Evolutionary conservation across 2,329 filamentous ascomycete species (phyloP), one percentile per base, ranked within the genome.

Genomic region (Sclerotinia trifoliorum): DNA sequence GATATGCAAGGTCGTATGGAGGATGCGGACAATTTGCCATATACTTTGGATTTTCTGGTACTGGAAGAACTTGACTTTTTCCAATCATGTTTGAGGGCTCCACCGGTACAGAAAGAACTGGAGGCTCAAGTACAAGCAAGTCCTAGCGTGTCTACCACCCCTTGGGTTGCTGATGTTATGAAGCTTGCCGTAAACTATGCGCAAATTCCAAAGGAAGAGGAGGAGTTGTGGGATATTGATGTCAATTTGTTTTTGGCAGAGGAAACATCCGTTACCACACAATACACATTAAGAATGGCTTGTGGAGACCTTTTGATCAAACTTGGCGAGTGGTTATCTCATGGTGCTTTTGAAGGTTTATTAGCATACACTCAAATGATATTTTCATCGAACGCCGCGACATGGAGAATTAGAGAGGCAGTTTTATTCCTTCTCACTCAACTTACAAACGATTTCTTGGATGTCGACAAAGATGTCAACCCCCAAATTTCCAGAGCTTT

Each of bases 141-240:
- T 68, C 81, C 84, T 62, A 83, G 83, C 39, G 85, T 86, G 3
- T 84, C 87, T 68, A 84, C 87, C 13, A 88, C 89, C 2, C 87
- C 88, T 10, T 98, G 94, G 94, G 85, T 97, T 73, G 85, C 91
- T 46, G 91, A 97, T 75, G 88, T 97, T 26, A 91, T 97, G 87
- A 91, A 90, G 77, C 85, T 97, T 72, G 87, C 93, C 13, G 88
- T 93, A 26, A 88, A 89, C 1, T 98, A 96, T 79, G 90, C 93
- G 17, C 92, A 94, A 72, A 96, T 99, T 74, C 94, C 91, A 2
- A 89, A 88, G 39, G 95, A 99, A 78, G 95, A 98, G 77, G 93
- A 97, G 80, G 93, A 92, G 10, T 81, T 99, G 13, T 99, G 95
- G 95, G 93, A 97, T 74, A 93, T 97, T 71, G 95, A 99, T 78